Evolutionary conservation across 2,329 filamentous ascomycete genomes (phyloP), one percentile per base, ranked within the genome.

Genomic region (Dothideomycetes sp.): DNA sequence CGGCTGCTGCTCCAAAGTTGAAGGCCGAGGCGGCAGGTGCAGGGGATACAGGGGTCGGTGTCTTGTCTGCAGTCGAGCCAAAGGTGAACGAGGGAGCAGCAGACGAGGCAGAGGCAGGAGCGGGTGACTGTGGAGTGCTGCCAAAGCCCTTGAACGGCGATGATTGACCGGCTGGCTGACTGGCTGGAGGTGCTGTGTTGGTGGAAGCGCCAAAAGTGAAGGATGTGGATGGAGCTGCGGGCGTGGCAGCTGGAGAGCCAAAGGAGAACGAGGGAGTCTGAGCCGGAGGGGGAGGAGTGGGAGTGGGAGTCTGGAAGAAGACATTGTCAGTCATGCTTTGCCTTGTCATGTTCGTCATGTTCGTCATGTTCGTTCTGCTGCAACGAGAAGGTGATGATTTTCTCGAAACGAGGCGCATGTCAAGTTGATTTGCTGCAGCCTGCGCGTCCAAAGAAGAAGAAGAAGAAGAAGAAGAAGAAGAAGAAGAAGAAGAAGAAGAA

Each of bases 151-250:
- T 39, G 35, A 39, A 39, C 5, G 35, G 25, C 27, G 35, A 39
- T 15, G 35, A 39, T 13, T 29, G 25, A 5, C 24, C n/a, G 15
- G 25, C 36, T 17, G 36, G 22, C 12, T 40, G 36, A 20, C 29
- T 31, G 3, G 36, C 12, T n/a, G 38, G 15, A 16, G 38, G 4
- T 12, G 23, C 16, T 15, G 15, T 12, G 10, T 24, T 8, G 6
- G 29, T 33, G 20, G 42, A 29, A 29, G 35, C n/a, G 18, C 42
- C 34, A 19, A 40, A 40, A 30, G 10, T 33, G 33, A 37, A 43
- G 1, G 27, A 22, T 2, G 39, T 17, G 17, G 39, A 23, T 27
- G 24, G 24, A n/a, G 24, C n/a, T 9, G 24, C 17, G 19, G 27
- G 13, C 12, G 31, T 20, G 12, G 31, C 18, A 20, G 40, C 27